Percentiles rank a stretch among this genome's conserved stretches.
Conservation (phyloP, 176 grass and related monocot genomes). For the Juncus effusus region DNA sequence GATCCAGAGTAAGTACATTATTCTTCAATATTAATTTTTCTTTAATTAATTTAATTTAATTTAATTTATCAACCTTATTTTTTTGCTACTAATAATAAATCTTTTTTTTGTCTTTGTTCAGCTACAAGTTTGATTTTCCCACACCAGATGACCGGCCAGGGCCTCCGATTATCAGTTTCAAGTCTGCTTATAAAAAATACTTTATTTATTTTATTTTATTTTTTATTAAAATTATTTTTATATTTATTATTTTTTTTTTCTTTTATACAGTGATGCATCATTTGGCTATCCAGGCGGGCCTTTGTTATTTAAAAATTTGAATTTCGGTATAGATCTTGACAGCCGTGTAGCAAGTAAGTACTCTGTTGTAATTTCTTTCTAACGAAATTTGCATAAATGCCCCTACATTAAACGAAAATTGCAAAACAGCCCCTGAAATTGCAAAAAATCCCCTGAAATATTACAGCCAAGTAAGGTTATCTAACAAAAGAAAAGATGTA, state of each 20-base stretch:
- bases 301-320: conserved; percentile 92
- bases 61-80: conserved; percentile 9
- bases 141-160: conserved; percentile 90
- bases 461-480: too few species aligned
- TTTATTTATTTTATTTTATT: too few species aligned
- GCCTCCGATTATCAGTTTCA: conserved; percentile 98
- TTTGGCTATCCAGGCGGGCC: conserved; percentile 98
- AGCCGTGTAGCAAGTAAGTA: conserved; percentile 91
- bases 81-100: conserved; percentile 24
- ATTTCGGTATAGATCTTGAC: conserved; percentile 95
- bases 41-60: background rate
- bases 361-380: background rate
- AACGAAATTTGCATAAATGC: too few species aligned
- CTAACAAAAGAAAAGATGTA: too few species aligned
- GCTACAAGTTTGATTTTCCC: conserved; percentile 99
- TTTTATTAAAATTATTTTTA: too few species aligned
- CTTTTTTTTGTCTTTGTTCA: conserved; percentile 34
- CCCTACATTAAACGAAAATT: too few species aligned
- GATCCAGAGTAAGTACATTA: conserved; percentile 76
- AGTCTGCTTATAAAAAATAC: conserved; percentile 38
- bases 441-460: too few species aligned
- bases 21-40: conserved; percentile 25
- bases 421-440: too few species aligned
- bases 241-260: conserved; percentile 12
- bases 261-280: conserved; percentile 68